Base-by-base conservation (phyloP, 495 filamentous ascomycete genomes). In the Cudoniella acicularis region DNA sequence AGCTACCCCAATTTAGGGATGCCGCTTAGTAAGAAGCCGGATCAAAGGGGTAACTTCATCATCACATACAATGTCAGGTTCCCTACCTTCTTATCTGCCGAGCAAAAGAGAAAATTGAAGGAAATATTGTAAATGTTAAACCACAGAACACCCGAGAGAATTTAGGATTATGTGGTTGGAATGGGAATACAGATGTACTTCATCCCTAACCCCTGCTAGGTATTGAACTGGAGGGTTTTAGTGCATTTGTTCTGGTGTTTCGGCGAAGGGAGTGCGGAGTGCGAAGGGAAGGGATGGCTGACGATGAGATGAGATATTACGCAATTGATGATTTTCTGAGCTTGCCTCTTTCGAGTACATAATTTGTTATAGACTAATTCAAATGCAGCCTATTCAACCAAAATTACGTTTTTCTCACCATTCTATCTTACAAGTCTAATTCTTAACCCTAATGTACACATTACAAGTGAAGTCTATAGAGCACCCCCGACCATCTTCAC, bases 51-150 rank as follows among this genome's bases (percentile, higher is more conserved):
- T 6, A 87, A 96, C 66, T 86, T 98, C 54, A 76, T 98, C 57
- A 82, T 98, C n/a, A 87, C 83, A 11, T 89, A 95, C 52, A 92
- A 92, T 61, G 91, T 98, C 64, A 90, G 86, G 65, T 98, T 96
- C 77, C 94, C 94, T 3, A 83, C 83, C 1, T 85, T 70, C 47
- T 72, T 98, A 72, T 90, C 87, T 16, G 17, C 79, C 1, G 71
- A 75, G 0, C 91, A 97, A 75, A 98, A 96, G 79, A 73, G 79
- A 23, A 73, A 87, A 61, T 73, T 98, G 62, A 88, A 78, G 70
- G 85, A 92, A 60, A 87, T 96, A 54, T 76, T 98, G 60, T 81
- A 26, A 61, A 2, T 17, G 23, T 10, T 23, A 47, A 21, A 47
- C 17, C 8, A 21, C 13, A 17, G 17, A n/a, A 47, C n/a, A n/a